These are phyloP conservation scores for Brachypodium distachyon DNA, from an alignment of 202 grass and related monocot genomes.

Conservation along the genomic window DNA sequence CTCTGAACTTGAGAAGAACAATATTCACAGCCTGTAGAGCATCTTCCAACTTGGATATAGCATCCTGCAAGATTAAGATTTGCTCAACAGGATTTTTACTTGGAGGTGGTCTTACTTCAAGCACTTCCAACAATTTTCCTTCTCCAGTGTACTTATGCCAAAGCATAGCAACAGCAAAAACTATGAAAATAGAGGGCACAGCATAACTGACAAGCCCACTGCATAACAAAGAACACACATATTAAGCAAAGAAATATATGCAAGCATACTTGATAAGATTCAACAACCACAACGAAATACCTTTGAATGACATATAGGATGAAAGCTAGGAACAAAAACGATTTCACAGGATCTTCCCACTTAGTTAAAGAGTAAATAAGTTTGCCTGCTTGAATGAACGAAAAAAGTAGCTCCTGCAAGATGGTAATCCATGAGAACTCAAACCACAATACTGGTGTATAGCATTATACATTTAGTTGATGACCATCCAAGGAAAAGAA, in stretches of 20 bases:
- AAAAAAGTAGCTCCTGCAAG: slow-evolving; percentile 65
- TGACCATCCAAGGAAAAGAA: neutral
- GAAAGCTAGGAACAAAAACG: slow-evolving; percentile 62
- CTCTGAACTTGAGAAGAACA: slow-evolving; percentile 79
- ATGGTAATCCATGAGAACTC: slow-evolving; percentile 19
- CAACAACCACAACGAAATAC: slow-evolving; percentile 29
- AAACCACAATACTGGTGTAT: neutral
- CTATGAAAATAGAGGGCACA: slow-evolving; percentile 30
- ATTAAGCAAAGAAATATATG: neutral
- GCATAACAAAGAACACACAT: slow-evolving; percentile 14
- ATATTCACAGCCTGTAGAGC: slow-evolving; percentile 54
- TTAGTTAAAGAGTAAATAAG: slow-evolving; percentile 47
- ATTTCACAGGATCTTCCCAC: slow-evolving; percentile 75
- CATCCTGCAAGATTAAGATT: slow-evolving; percentile 61
- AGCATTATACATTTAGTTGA: neutral
- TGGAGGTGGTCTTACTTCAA: slow-evolving; percentile 57
- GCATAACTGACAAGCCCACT: slow-evolving; percentile 53
- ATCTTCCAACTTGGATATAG: slow-evolving; percentile 59
- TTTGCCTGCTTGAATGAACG: slow-evolving; percentile 52
- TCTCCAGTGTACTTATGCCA: slow-evolving; percentile 56
- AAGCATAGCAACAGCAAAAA: slow-evolving; percentile 44
- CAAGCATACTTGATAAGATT: slow-evolving; percentile 13
- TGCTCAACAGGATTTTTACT: slow-evolving; percentile 77
- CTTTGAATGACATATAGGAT: slow-evolving; percentile 55
- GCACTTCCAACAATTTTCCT: slow-evolving; percentile 40